Evolutionary conservation across 2,329 filamentous ascomycete species (phyloP), one percentile per base, ranked within the genome.

Genomic region (Ascocoryne sarcoides): DNA sequence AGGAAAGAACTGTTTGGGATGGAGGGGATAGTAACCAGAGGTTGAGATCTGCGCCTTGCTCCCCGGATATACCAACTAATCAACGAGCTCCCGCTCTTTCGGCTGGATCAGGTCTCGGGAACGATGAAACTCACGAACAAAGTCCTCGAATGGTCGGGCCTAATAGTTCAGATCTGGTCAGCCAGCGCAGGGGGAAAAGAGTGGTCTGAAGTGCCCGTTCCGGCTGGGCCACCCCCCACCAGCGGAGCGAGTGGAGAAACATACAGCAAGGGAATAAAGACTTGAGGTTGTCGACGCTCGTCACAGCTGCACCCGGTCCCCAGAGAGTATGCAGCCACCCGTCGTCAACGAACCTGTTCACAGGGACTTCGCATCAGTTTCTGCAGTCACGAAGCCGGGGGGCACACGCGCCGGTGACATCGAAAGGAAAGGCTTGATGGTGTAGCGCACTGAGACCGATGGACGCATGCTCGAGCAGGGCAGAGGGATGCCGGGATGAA

Each of bases 301-400:
- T 39, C 39, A 42, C 26, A 44, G 46, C 44, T 36, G 44, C n/a
- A 44, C 44, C 41, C 45, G 50, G 44, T 50, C 40, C 38, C 49
- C 42, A 53, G 54, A 56, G 45, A 42, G 39, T 55, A 54, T 59
- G 56, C 55, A 57, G 56, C 54, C 52, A 56, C 52, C 56, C 57
- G 52, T 40, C 36, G 45, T 26, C 35, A 29, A 40, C 39, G 49
- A 50, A 57, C 50, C 55, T 57, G 54, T 54, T 57, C 52, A 53
- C 48, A 52, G 41, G 43, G 33, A 42, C n/a, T 46, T 32, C 45
- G 44, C 41, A 41, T 51, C 39, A 50, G 50, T 51, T 48, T 39
- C 51, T 51, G 49, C 48, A 38, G 49, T 53, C 51, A 53, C 50
- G 45, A 50, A 51, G 45, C 45, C 39, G 40, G 20, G 15, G 26